These are phyloP conservation scores for Globisporangium apiculatum DNA, from an alignment of 352 stramenopile species.

Conservation along the genomic window DNA sequence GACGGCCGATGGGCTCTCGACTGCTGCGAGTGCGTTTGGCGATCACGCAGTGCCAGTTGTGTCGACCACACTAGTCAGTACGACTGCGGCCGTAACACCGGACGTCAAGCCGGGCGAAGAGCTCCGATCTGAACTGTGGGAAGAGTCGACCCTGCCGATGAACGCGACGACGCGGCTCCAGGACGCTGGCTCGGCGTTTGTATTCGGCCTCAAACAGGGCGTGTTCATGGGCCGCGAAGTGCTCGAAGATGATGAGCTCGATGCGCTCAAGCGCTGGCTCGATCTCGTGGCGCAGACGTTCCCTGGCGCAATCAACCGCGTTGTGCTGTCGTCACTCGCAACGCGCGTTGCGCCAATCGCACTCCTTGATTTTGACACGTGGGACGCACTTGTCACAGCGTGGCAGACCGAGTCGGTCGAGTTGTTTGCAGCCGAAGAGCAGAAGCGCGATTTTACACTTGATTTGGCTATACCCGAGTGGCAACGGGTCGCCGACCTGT, in stretches of 20 bases:
- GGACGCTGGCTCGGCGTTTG: conserved; percentile 69
- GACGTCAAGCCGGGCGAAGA: conserved; percentile 29
- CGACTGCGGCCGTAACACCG: background rate
- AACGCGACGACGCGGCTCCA: conserved; percentile 70
- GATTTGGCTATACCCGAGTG: conserved; percentile 46
- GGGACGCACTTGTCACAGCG: conserved; percentile 45
- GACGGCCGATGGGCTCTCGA: no score
- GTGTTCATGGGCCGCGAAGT: conserved; percentile 70
- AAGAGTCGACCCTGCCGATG: conserved; percentile 68
- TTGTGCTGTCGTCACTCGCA: conserved; percentile 46
- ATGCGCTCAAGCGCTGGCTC: conserved; percentile 76
- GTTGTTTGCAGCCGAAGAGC: conserved; percentile 50
- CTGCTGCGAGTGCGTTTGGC: no score
- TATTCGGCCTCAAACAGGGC: conserved; percentile 74
- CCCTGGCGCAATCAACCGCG: conserved; percentile 63
- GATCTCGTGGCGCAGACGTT: conserved; percentile 67
- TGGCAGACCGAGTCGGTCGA: conserved; percentile 51
- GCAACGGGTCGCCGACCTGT: conserved; percentile 58
- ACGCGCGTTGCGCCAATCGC: conserved; percentile 39
- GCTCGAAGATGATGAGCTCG: conserved; percentile 69
- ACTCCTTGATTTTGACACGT: conserved; percentile 68
- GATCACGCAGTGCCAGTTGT: no score
- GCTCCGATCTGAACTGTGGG: conserved; percentile 45
- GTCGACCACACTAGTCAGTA: no score
- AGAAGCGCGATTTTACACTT: conserved; percentile 37